Evolutionary conservation across 2,329 filamentous ascomycete genomes (phyloP).

Genomic region (Alternaria metachromatica): DNA sequence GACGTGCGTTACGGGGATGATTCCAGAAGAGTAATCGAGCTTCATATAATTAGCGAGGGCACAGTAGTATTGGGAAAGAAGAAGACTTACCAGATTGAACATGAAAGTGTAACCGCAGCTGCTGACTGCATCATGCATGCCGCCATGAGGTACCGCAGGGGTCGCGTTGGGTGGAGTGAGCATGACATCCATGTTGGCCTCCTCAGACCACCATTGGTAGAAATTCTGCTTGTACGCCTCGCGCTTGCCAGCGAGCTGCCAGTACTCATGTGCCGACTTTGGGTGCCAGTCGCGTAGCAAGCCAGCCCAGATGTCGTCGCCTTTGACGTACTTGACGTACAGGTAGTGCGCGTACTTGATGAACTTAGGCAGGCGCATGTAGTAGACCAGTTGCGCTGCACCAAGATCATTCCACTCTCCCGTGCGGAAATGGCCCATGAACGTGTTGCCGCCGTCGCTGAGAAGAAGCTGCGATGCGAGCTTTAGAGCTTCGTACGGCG

Average conservation of each 20-base stretch:
- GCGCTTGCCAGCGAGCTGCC: slow-evolving; percentile 77
- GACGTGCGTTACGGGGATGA: slow-evolving; percentile 86
- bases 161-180: slow-evolving; percentile 88
- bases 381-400: slow-evolving; percentile 74
- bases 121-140: slow-evolving; percentile 83
- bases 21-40: slow-evolving; percentile 85
- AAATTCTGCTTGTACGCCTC: slow-evolving; percentile 80
- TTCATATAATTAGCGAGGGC: slow-evolving; percentile 41
- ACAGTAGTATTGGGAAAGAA: not conserved
- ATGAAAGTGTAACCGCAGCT: slow-evolving; percentile 93
- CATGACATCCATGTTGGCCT: slow-evolving; percentile 74
- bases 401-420: slow-evolving; percentile 83
- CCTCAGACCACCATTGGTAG: slow-evolving; percentile 84
- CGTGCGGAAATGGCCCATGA: slow-evolving; percentile 75
- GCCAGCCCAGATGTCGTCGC: slow-evolving; percentile 79
- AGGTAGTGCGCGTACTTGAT: slow-evolving; percentile 87
- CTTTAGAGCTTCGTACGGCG: slow-evolving; percentile 74
- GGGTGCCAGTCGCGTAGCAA: slow-evolving; percentile 75
- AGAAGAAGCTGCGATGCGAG: slow-evolving; percentile 83
- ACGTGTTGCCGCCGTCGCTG: slow-evolving; percentile 81
- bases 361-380: slow-evolving; percentile 75
- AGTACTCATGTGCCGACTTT: slow-evolving; percentile 79
- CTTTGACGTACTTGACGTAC: slow-evolving; percentile 83
- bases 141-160: slow-evolving; percentile 83
- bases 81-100: slow-evolving; percentile 77